Evolutionary conservation across 2,329 filamentous ascomycete species (phyloP), one percentile per base, ranked within the genome.

Genomic region (Chaetomium globosum): DNA sequence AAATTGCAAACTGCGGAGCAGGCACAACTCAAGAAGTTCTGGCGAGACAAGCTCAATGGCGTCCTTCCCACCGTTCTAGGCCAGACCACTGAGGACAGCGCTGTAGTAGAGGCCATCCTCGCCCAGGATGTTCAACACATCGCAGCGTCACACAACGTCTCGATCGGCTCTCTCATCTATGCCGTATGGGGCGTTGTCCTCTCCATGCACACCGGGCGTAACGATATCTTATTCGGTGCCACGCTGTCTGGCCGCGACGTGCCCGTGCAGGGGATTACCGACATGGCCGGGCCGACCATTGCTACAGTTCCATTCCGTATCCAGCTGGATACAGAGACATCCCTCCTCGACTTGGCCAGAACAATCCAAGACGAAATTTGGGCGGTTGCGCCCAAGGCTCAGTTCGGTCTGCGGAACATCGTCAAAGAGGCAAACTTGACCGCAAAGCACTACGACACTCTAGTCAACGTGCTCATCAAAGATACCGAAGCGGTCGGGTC

Each of bases 111-210:
- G 16, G 39, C 39, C 1, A 16, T 43, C 39, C 39, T 43, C 16
- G 16, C 39, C 16, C 39, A 43, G 7, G 39, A 43, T 43, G 39
- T 43, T 43, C 39, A 43, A n/a, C 39, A 43, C 39, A 43, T 43
- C 16, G 39, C 39, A 43, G 39, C 39, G 39, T 43, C 39, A 43
- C 39, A 43, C 39, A 43, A 43, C 13, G 39, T 43, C 39, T 43
- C 39, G 16, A n/a, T 54, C 26, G 52, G 52, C 19, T 54, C 52
- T 8, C 52, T 54, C 26, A n/a, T 54, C 9, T 33, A 54, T 31
- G 30, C 52, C 52, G 52, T 28, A n/a, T 54, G 52, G 52, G 52
- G 28, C 28, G 52, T 54, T 10, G 26, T 54, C 16, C 52, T 54
- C 52, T 54, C 52, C 13, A 30, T 30, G 26, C 52, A 54, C 8